Percentiles rank a stretch among this genome's conserved stretches.
These are phyloP conservation scores for Striga hermonthica DNA, from an alignment of 305 asterid genomes.

Conservation along the genomic window DNA sequence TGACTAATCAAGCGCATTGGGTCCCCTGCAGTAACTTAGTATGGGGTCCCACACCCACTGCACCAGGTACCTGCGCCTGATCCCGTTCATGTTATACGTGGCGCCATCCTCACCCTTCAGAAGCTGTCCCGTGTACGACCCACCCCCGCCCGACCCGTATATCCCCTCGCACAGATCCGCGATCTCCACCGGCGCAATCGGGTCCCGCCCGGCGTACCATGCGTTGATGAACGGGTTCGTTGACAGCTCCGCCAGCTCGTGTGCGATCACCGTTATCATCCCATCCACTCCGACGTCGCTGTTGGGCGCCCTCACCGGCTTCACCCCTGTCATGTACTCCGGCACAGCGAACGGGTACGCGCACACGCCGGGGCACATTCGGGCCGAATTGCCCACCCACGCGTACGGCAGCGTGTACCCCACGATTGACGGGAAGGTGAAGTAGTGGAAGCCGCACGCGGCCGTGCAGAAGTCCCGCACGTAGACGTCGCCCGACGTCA, in stretches of 20 bases:
- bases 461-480: conserved; percentile 68
- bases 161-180: conserved; percentile 74
- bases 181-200: conserved; percentile 59
- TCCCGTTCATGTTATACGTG: conserved; percentile 62
- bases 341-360: conserved; percentile 75
- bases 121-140: conserved; percentile 68
- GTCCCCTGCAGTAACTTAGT: conserved; percentile 59
- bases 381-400: conserved; percentile 73
- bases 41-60: conserved; percentile 68
- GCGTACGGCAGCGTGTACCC: conserved; percentile 71
- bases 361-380: conserved; percentile 61
- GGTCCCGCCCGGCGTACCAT: conserved; percentile 76
- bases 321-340: conserved; percentile 48
- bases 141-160: conserved; percentile 69
- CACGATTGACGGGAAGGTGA: conserved; percentile 67
- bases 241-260: conserved; percentile 68
- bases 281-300: conserved; percentile 66
- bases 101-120: conserved; percentile 52
- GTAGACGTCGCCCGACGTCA: conserved; percentile 65
- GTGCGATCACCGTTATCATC: conserved; percentile 69
- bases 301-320: conserved; percentile 50
- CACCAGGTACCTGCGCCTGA: conserved; percentile 53
- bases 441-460: conserved; percentile 71
- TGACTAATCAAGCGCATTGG: conserved; percentile 57
- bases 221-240: conserved; percentile 69